Evolutionary conservation across 1,139 yeast species (phyloP).

Genomic region (Pichia sp.): DNA sequence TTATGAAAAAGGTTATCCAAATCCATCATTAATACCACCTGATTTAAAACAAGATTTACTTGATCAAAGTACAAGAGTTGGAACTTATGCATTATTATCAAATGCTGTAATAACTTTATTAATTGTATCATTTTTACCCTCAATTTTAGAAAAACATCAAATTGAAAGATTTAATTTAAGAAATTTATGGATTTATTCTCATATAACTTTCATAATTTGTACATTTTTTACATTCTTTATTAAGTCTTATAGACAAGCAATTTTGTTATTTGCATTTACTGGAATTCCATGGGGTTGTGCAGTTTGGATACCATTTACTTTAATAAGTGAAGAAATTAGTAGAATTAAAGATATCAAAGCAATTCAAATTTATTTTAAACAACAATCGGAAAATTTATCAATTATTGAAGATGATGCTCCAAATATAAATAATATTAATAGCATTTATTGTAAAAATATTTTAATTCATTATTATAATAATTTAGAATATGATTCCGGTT

Average conservation of each 20-base stretch:
- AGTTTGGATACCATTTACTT: slow-evolving; percentile 46
- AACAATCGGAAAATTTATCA: slow-evolving; percentile 6
- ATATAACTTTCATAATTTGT: slow-evolving; percentile 35
- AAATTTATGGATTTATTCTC: slow-evolving; percentile 38
- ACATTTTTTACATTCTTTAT: slow-evolving; percentile 38
- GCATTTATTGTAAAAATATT: slow-evolving; percentile 17
- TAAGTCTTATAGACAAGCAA: slow-evolving; percentile 33
- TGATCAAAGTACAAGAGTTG: slow-evolving; percentile 38
- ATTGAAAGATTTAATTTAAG: slow-evolving; percentile 22
- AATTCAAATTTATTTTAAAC: slow-evolving; percentile 22
- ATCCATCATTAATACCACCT: slow-evolving; percentile 40
- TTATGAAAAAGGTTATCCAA: slow-evolving; percentile 30
- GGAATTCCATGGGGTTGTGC: slow-evolving; percentile 49
- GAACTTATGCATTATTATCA: slow-evolving; percentile 37
- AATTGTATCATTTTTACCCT: slow-evolving; percentile 36
- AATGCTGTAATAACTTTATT: slow-evolving; percentile 38
- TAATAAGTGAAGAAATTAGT: slow-evolving; percentile 43
- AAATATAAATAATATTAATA: slow-evolving; percentile 6
- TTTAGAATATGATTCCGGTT: slow-evolving; percentile 42
- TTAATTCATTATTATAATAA: slow-evolving; percentile 28
- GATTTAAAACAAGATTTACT: slow-evolving; percentile 28
- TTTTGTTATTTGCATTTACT: slow-evolving; percentile 36
- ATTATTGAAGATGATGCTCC: slow-evolving; percentile 13
- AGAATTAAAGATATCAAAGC: slow-evolving; percentile 37
- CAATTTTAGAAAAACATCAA: slow-evolving; percentile 30